Base-by-base conservation (phyloP, 768 basidiomycete species). In the Trametes cingulata region DNA sequence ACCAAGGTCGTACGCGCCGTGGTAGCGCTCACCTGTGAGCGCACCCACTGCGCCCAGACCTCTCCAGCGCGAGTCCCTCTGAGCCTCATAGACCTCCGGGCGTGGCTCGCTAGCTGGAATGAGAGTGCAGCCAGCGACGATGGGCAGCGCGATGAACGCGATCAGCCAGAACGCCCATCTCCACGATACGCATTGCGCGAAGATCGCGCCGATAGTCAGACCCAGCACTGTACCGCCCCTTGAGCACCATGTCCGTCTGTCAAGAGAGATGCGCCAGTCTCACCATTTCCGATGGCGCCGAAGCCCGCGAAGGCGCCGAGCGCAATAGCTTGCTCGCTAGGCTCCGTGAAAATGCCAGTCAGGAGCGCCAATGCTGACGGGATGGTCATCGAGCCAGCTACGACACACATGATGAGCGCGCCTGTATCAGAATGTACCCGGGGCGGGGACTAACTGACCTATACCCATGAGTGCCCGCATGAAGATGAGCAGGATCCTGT, bases 111-210 rank as follows among this genome's bases (percentile, higher is more conserved):
- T 37, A 13, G 57, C 40, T 14, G 52, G 36, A 33, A 58, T 49
- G 39, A 58, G 14, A 10, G 52, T 2, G 20, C 48, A 50, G 41
- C 43, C 24, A 5, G 52, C n/a, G 6, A 29, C 40, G 2, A 40
- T 37, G 5, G 66, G 64, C 15, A 72, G 48, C 35, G 66, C 65
- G 35, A 80, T 60, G 60, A 78, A 74, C 29, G 75, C 70, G 15
- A 75, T 70, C 55, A 78, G 71, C 51, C 72, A 77, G 68, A 80
- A 80, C 43, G 77, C 74, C 77, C 77, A 77, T 17, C 59, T 65
- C 74, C 77, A 79, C 10, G 69, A 63, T 2, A 70, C 67, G 29
- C 62, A 67, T 40, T 67, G 35, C 41, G 73, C 70, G 60, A 75
- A 70, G 27, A 73, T 17, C 1, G 70, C 75, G 40, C 75, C 74